Percentiles rank a stretch among this genome's conserved stretches.
Evolutionary conservation across 176 grass and related monocot genomes (phyloP).

Genomic region (Cocos nucifera): DNA sequence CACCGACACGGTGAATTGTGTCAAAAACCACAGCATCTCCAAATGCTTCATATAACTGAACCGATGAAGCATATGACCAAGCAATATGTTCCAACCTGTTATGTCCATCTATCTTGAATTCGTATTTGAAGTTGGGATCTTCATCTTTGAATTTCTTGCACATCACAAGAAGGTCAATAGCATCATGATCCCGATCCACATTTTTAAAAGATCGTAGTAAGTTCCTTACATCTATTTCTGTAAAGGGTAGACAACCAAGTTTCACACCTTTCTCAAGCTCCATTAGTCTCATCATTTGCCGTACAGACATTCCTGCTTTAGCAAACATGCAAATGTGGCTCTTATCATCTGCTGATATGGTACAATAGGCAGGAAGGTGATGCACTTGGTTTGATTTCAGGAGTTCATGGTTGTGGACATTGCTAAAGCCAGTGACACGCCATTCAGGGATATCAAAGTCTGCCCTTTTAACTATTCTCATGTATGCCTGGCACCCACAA

Average conservation of each 20-base stretch:
- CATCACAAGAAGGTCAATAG: too few relatives aligned
- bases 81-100: too few relatives aligned
- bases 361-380: neutral
- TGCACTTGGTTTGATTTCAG: neutral
- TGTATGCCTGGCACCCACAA: slow-evolving; percentile 2
- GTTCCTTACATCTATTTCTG: neutral
- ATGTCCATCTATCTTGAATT: too few relatives aligned
- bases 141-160: too few relatives aligned
- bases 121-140: too few relatives aligned
- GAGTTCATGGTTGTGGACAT: slow-evolving; percentile 2
- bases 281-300: slow-evolving; percentile 6
- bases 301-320: slow-evolving; percentile 1
- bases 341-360: slow-evolving; percentile 3
- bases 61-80: neutral
- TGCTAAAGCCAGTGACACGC: slow-evolving; percentile 1
- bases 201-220: too few relatives aligned
- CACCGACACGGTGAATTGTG: neutral
- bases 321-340: slow-evolving; percentile 4
- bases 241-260: neutral
- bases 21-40: slow-evolving; percentile 7
- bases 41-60: neutral
- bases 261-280: neutral
- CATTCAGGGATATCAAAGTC: slow-evolving; percentile 4
- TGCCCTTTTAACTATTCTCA: slow-evolving; percentile 1
- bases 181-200: too few relatives aligned